phyloP scores from a whole-genome alignment of 75 land plant genomes.

The Pseudotsuga menziesii region DNA sequence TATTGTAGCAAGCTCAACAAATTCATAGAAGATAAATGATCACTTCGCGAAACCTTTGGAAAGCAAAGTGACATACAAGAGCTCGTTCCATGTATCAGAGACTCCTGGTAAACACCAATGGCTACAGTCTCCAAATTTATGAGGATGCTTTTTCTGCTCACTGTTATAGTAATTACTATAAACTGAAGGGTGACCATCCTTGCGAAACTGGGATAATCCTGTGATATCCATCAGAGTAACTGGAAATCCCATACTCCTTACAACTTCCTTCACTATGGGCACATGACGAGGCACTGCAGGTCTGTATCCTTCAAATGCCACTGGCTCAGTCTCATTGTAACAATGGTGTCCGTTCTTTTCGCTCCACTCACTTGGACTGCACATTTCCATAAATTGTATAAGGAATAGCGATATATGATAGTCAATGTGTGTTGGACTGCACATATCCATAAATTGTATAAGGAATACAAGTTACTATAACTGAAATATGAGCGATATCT shows the following conservation, averaged over 20 bases:
- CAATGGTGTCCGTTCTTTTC: constrained; percentile 31
- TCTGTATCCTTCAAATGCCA: constrained; percentile 20
- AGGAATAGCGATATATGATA: too few species aligned
- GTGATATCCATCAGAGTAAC: constrained; percentile 68
- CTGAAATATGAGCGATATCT: too few species aligned
- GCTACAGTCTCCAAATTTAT: constrained; percentile 71
- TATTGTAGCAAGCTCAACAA: too few species aligned
- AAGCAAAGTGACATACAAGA: constrained; percentile 6
- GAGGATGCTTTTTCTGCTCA: constrained; percentile 33
- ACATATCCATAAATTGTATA: too few species aligned
- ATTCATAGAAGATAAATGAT: constrained; percentile 18
- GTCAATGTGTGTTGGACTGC: not conserved
- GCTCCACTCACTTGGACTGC: not conserved
- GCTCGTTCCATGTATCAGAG: constrained; percentile 86
- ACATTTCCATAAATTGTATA: too few species aligned
- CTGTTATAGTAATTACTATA: constrained; percentile 38
- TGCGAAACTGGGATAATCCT: constrained; percentile 62
- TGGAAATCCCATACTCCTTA: constrained; percentile 30
- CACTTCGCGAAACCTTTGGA: too few species aligned
- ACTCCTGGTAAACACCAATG: constrained; percentile 98
- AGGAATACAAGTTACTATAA: too few species aligned
- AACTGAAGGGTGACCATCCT: constrained; percentile 66
- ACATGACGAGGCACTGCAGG: constrained; percentile 24
- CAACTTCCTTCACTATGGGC: constrained; percentile 22
- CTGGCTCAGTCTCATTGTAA: constrained; percentile 45